These are phyloP conservation scores for Neolentinus lepideus DNA, from an alignment of 1,284 basidiomycete genomes.

Conservation along the genomic window DNA sequence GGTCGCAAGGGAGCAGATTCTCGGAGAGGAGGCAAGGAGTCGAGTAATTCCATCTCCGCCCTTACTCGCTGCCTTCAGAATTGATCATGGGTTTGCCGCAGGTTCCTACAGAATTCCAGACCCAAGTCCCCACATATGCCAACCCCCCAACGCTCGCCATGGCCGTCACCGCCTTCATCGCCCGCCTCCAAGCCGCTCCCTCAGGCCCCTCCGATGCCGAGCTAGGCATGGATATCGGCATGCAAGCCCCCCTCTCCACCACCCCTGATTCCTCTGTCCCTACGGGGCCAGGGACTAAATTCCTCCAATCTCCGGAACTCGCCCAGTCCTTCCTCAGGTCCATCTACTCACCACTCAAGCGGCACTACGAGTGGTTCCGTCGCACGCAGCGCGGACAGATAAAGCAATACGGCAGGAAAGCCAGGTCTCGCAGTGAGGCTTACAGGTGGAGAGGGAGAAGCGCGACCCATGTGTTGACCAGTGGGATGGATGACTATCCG, in stretches of 20 bases:
- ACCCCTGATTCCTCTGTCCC: conserved; percentile 7
- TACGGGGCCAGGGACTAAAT: conserved; percentile 31
- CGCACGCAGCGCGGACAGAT: conserved; percentile 90
- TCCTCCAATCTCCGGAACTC: conserved; percentile 51
- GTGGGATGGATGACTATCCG: conserved; percentile 94
- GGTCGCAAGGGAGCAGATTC: conserved; percentile 92
- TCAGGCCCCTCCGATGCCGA: conserved; percentile 46
- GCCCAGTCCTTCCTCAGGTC: conserved; percentile 66
- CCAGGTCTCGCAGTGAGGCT: conserved; percentile 80
- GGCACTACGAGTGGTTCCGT: conserved; percentile 95
- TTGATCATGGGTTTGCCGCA: conserved; percentile 20
- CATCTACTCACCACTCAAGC: conserved; percentile 79
- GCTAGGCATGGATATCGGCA: conserved; percentile 54
- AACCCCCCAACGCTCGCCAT: conserved; percentile 93
- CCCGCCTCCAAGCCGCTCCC: conserved; percentile 48
- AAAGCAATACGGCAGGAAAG: conserved; percentile 78
- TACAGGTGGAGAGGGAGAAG: conserved; percentile 95
- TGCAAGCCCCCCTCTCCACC: conserved; percentile 41
- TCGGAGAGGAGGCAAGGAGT: conserved; percentile 92
- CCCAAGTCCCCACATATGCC: conserved; percentile 88
- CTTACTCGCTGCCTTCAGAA: conserved; percentile 1
- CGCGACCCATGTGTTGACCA: conserved; percentile 82
- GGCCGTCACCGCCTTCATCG: conserved; percentile 84
- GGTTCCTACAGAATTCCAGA: conserved; percentile 86
- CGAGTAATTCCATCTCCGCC: conserved; percentile 38